Conservation (phyloP, 2,329 filamentous ascomycete species). For the Onygena corvina region DNA sequence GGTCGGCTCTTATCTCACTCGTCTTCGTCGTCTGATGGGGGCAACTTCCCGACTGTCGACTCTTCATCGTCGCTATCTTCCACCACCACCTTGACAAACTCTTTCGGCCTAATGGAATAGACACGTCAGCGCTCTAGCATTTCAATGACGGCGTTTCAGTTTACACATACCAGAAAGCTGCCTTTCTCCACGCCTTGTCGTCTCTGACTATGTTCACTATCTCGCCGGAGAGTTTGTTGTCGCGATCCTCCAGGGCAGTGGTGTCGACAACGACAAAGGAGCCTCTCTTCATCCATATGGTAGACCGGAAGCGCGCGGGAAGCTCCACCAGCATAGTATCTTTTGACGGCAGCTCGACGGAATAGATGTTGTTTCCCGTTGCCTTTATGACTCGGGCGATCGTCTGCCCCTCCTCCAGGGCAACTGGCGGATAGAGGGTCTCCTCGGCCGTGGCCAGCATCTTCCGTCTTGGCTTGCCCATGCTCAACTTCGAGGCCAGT, state of each 20-base stretch:
- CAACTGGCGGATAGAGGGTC: constrained; percentile 48
- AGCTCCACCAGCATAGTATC: constrained; percentile 65
- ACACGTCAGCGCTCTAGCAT: constrained; percentile 8
- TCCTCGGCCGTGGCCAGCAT: constrained; percentile 67
- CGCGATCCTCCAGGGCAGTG: constrained; percentile 49
- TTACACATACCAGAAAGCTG: constrained; percentile 61
- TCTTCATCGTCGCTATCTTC: constrained; percentile 66
- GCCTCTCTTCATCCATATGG: constrained; percentile 83
- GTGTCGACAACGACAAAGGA: constrained; percentile 78
- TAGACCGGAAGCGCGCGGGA: constrained; percentile 72
- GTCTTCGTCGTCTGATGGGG: constrained; percentile 56
- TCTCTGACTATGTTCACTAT: constrained; percentile 88
- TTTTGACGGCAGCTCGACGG: constrained; percentile 57
- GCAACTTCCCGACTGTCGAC: constrained; percentile 72
- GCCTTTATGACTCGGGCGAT: constrained; percentile 70
- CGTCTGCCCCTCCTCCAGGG: constrained; percentile 41
- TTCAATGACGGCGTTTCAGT: neutral
- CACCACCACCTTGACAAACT: constrained; percentile 57
- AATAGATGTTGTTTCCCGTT: constrained; percentile 82
- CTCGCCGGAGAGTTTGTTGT: constrained; percentile 72
- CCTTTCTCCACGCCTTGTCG: constrained; percentile 84
- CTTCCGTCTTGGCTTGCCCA: constrained; percentile 65
- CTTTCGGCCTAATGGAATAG: constrained; percentile 55
- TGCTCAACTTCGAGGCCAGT: constrained; percentile 26
- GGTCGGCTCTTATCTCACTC: constrained; percentile 1